Evolutionary conservation across 257 asterid species (phyloP), one percentile per base, ranked within the genome.

Genomic region (Solanum arcanum): DNA sequence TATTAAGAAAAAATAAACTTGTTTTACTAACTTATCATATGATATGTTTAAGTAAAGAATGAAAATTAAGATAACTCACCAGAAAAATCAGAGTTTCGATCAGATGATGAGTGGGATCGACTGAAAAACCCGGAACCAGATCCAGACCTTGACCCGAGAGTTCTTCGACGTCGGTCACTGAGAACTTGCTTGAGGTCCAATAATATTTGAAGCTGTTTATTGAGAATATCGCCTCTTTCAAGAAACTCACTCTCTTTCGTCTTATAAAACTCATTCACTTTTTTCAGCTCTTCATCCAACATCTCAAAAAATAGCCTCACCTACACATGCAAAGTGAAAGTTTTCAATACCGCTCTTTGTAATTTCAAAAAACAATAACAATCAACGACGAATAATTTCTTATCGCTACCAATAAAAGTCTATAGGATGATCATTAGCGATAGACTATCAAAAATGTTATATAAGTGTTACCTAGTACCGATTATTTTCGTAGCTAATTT

Each of bases 211-310:
- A 97, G 97, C 86, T 97, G 99, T 85, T 92, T 96, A 31, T 91
- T 95, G 18, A 97, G 84, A 56, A 87, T 80, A 6, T 95, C 96
- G 4, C 98, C 99, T 87, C 98, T 95, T 74, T 96, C 97, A 7
- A 96, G 90, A 86, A 96, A 96, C 82, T 97, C 99, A 3, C 80
- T 81, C 72, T 97, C 99, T 90, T 93, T 97, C 8, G 88, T 91
- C 83, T 82, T 87, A 88, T 95, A 96, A 86, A 97, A 97, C 72
- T 91, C 90, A 90, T 96, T 94, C 82, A 97, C 98, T 90, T 97
- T 97, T 75, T 92, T 92, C 5, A 94, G 92, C 88, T 97, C 99
- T 9, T 92, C 96, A 18, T 97, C 94, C 86, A 96, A 86, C 89
- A 86, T 90, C 81, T 93, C 97, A 47, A 96, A 94, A 85, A 96